Percentiles rank a stretch among this genome's conserved stretches.
Conservation (phyloP, 2,329 filamentous ascomycete genomes). For the Didymellaceae sp. region DNA sequence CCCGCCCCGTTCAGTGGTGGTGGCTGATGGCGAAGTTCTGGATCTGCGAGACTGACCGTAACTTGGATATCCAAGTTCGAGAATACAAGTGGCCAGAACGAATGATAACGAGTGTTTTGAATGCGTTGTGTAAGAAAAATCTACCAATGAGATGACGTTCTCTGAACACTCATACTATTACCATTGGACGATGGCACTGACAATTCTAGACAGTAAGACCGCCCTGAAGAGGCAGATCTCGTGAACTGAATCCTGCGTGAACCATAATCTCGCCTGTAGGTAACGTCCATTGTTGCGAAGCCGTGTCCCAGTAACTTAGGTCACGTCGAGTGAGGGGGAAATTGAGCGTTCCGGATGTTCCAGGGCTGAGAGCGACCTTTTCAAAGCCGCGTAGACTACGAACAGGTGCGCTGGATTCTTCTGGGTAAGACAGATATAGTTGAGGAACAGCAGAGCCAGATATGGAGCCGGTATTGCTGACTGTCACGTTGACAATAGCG, state of each 20-base stretch:
- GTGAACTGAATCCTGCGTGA: slow-evolving; percentile 39
- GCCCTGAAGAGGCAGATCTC: slow-evolving; percentile 20
- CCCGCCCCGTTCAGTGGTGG: neutral
- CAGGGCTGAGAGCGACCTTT: slow-evolving; percentile 55
- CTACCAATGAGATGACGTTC: too few species aligned
- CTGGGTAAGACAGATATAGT: slow-evolving; percentile 60
- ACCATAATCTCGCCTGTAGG: slow-evolving; percentile 25
- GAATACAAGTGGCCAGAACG: too few species aligned
- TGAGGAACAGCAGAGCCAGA: slow-evolving; percentile 61
- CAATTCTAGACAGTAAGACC: neutral
- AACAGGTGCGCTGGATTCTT: slow-evolving; percentile 39
- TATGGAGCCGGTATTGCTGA: slow-evolving; percentile 60
- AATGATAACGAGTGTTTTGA: too few species aligned
- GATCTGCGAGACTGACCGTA: neutral
- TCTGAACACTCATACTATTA: too few species aligned
- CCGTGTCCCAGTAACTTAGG: slow-evolving; percentile 58
- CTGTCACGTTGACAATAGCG: slow-evolving; percentile 54
- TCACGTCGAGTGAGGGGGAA: slow-evolving; percentile 59
- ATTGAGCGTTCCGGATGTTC: slow-evolving; percentile 49
- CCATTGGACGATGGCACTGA: too few species aligned
- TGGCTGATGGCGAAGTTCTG: neutral
- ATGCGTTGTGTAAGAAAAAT: too few species aligned
- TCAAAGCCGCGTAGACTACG: slow-evolving; percentile 56
- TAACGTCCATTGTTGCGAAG: slow-evolving; percentile 54
- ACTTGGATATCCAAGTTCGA: too few species aligned